Percentiles rank a stretch among this genome's conserved stretches.
Evolutionary conservation across 345 rosid species (phyloP).

Genomic region (Euclidium syriacum): DNA sequence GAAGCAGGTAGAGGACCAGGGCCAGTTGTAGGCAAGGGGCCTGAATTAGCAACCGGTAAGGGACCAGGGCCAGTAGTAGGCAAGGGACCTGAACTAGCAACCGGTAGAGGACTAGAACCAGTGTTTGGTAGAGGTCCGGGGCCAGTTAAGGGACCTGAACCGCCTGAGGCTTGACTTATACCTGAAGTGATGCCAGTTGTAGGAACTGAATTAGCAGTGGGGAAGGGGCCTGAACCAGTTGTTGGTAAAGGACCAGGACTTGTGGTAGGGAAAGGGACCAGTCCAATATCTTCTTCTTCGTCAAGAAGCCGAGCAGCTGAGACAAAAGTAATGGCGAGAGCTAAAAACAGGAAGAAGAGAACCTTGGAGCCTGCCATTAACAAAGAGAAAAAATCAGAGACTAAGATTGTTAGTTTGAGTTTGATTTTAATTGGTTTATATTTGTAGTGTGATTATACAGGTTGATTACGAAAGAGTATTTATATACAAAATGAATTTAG

Average conservation of each 20-base stretch:
- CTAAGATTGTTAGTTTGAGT: not conserved
- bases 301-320: constrained; percentile 32
- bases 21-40: constrained; percentile 18
- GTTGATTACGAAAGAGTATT: not conserved
- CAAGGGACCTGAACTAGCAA: constrained; percentile 10
- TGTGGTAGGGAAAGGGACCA: constrained; percentile 30
- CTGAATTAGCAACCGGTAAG: constrained; percentile 11
- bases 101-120: constrained; percentile 14
- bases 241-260: constrained; percentile 16
- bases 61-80: constrained; percentile 4
- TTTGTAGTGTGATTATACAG: constrained; percentile 4
- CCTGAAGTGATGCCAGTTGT: constrained; percentile 16
- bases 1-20: constrained; percentile 31
- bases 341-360: constrained; percentile 25
- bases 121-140: constrained; percentile 24
- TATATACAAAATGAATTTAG: constrained; percentile 4
- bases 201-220: constrained; percentile 10
- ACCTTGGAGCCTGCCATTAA: constrained; percentile 29
- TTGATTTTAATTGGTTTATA: constrained; percentile 4
- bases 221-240: constrained; percentile 18
- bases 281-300: constrained; percentile 36
- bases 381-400: not conserved
- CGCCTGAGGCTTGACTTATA: constrained; percentile 8
- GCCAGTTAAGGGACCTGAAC: constrained; percentile 13
- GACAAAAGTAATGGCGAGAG: constrained; percentile 27